Evolutionary conservation across 371 early-diverging fungal genomes (phyloP), one percentile per base, ranked within the genome.

Genomic region (Encephalitozoon hellem): DNA sequence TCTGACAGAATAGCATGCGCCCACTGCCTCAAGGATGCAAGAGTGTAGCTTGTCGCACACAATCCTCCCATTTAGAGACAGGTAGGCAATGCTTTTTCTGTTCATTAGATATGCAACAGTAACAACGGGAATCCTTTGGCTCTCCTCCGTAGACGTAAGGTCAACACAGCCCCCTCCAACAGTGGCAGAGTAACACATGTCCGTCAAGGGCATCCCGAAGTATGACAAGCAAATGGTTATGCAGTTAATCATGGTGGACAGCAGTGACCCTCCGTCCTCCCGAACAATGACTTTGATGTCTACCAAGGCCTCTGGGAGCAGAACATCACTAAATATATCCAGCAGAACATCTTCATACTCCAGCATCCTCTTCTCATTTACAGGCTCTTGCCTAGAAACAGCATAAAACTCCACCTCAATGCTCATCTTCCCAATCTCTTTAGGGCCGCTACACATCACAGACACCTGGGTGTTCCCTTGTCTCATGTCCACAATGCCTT

Each of bases 251-350:
- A 79, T 59, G 25, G 67, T 23, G 28, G 45, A 26, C 4, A 82
- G 12, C 2, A 82, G 21, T 32, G 70, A 53, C 9, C 82, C 79
- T 47, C 79, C 76, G 32, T 78, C 77, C 41, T 77, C 53, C 47
- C 54, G 9, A 4, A 82, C 65, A n/a, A 43, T 47, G 6, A 82
- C 21, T 21, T 67, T 21, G 23, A 78, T 70, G n/a, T 65, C 80
- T 25, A 72, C 15, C 2, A n/a, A 21, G n/a, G 21, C 26, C 18
- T 77, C 77, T 25, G 47, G 6, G 1, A 53, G n/a, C 4, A 78
- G 18, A 2, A 79, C 45, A 2, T 49, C 12, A 41, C 45, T 51
- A 34, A 82, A 82, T 9, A 82, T 70, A 2, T 39, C 47, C 6
- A 39, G 5, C 9, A 82, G 12, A 26, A 59, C 55, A 21, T 21